Conservation (phyloP, 2,329 filamentous ascomycete species). For the Coniosporium tulheliwenetii region DNA sequence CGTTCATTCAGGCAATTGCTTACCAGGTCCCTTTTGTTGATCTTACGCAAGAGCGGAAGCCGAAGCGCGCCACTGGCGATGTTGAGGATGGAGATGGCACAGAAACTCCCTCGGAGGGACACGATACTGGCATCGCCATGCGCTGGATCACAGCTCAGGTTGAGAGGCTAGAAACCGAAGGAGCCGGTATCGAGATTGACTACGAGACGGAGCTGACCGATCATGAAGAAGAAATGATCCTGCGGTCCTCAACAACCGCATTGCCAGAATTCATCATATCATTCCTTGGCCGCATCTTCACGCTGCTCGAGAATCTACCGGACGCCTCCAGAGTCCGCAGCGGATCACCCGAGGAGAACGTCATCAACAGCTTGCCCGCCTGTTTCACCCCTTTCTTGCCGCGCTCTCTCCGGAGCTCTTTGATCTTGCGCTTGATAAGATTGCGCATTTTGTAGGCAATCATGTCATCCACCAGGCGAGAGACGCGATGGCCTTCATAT, state of each 20-base stretch:
- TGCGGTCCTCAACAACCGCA: slow-evolving; percentile 85
- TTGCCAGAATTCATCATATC: slow-evolving; percentile 87
- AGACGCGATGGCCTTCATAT: slow-evolving; percentile 97
- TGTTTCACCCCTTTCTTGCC: slow-evolving; percentile 77
- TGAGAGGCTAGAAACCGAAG: slow-evolving; percentile 80
- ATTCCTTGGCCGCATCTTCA: slow-evolving; percentile 88
- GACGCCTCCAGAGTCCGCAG: slow-evolving; percentile 78
- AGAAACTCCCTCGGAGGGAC: not conserved
- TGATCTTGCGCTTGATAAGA: slow-evolving; percentile 80
- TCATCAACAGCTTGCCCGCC: slow-evolving; percentile 87
- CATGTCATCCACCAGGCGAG: slow-evolving; percentile 95
- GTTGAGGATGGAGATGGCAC: not conserved
- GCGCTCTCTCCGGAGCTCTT: slow-evolving; percentile 87
- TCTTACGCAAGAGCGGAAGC: slow-evolving; percentile 41
- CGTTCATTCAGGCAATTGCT: slow-evolving; percentile 88
- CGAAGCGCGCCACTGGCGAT: slow-evolving; percentile 7
- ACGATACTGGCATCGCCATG: slow-evolving; percentile 52
- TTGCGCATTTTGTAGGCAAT: slow-evolving; percentile 77
- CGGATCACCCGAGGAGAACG: slow-evolving; percentile 88
- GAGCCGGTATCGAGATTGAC: slow-evolving; percentile 70
- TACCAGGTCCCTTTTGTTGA: slow-evolving; percentile 92
- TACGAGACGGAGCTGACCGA: slow-evolving; percentile 71
- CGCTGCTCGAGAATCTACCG: slow-evolving; percentile 83
- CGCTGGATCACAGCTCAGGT: slow-evolving; percentile 92
- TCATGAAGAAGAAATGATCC: slow-evolving; percentile 71